A percentile compares a stretch with the other conserved stretches of the same genome.
Conservation (phyloP, 2,329 filamentous ascomycete species). For the Fusarium tanahbumbuense region DNA sequence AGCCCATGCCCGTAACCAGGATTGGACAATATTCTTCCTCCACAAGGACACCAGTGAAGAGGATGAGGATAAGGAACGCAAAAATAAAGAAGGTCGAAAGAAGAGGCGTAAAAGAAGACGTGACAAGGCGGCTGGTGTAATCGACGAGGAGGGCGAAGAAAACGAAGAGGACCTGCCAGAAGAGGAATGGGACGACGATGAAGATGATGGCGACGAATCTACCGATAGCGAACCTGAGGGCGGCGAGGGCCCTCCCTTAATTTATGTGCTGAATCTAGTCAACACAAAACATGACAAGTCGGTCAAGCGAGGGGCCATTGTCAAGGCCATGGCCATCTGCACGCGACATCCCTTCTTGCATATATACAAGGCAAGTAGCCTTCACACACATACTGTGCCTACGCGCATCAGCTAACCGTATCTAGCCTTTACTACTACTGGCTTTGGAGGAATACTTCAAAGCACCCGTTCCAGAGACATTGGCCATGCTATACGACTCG, state of each 20-base stretch:
- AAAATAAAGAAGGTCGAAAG: constrained; percentile 65
- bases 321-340: constrained; percentile 99
- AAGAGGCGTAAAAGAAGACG: constrained; percentile 63
- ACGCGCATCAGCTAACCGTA: constrained; percentile 28
- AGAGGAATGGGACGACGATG: constrained; percentile 62
- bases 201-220: constrained; percentile 62
- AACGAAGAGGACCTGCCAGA: constrained; percentile 58
- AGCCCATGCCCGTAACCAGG: constrained; percentile 91
- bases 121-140: constrained; percentile 62
- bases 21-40: constrained; percentile 99
- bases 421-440: constrained; percentile 83
- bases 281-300: constrained; percentile 98
- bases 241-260: constrained; percentile 87
- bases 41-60: constrained; percentile 92
- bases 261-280: constrained; percentile 96
- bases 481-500: constrained; percentile 88
- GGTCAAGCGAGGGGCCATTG: constrained; percentile 90
- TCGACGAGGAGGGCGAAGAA: constrained; percentile 58
- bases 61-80: constrained; percentile 79
- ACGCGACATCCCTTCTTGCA: constrained; percentile 97
- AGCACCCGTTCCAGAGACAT: constrained; percentile 85
- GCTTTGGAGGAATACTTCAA: constrained; percentile 98
- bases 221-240: constrained; percentile 73
- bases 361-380: constrained; percentile 85
- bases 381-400: constrained; percentile 1